phyloP scores from a whole-genome alignment of 2,329 filamentous ascomycete species.

The Fusarium solani-melongenae region DNA sequence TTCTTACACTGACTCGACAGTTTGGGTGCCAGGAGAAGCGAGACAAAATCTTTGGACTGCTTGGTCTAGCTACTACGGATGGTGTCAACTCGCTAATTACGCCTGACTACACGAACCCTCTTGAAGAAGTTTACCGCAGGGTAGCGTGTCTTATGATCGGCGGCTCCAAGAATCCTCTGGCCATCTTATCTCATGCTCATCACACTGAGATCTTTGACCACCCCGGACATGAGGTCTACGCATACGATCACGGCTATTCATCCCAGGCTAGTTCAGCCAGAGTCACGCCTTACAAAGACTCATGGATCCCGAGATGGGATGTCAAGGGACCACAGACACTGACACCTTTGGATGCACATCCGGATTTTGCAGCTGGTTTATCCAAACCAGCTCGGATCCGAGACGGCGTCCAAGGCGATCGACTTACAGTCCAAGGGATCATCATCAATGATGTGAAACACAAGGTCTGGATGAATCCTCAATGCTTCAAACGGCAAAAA shows the following conservation, averaged over 20 bases:
- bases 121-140: neutral
- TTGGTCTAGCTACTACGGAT: neutral
- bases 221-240: neutral
- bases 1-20: neutral
- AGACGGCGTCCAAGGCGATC: neutral
- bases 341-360: neutral
- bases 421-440: neutral
- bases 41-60: neutral
- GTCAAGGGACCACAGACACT: neutral
- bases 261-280: neutral
- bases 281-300: neutral
- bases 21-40: neutral
- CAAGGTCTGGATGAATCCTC: neutral
- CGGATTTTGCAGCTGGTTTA: neutral
- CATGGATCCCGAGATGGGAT: neutral
- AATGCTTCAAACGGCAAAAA: neutral
- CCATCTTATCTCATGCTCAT: neutral
- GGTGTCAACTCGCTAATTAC: neutral
- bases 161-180: neutral
- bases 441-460: neutral
- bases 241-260: neutral
- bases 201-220: neutral
- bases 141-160: neutral
- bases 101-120: neutral
- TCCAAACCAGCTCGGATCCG: neutral